Evolutionary conservation across 1,139 yeast genomes (phyloP), one percentile per base, ranked within the genome.

Genomic region (Yamadazyma sp.): DNA sequence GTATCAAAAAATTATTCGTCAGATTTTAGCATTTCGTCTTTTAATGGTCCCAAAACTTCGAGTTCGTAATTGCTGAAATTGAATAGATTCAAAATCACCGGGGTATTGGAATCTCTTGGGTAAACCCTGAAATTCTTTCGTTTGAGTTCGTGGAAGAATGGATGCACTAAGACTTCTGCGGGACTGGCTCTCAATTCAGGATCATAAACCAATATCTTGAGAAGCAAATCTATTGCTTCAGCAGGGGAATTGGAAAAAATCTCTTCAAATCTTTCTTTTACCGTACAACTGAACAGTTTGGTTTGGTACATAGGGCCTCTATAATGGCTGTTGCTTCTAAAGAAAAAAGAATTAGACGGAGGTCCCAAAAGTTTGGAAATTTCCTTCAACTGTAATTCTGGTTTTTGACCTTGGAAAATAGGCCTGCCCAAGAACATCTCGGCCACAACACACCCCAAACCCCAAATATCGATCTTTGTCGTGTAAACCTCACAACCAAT

Each of bases 391-490:
- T 85, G 95, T 38, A 82, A 63, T 55, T 82, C 75, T 11, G 91
- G 87, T 38, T 83, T 81, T 52, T 79, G 83, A 38, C 94, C 94
- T 64, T 84, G 92, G 64, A 86, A 86, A 17, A 86, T 82, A 3
- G 92, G 88, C 56, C 80, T 83, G 24, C 92, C 91, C 54, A 84
- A 70, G 48, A 83, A 75, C 91, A 86, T 84, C 60, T 86, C 94
- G 15, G 92, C 92, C 48, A 85, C 68, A 8, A 85, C 92, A 69
- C 95, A 86, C 1, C 95, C 95, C 41, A 84, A 68, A 1, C 92
- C 92, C 95, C 95, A 86, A 43, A 84, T 79, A 58, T 86, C 95
- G 43, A 86, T 84, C 54, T 83, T 85, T 6, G 92, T 83, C 2
- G 89, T 76, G 56, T 86, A 86, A 37, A 79, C 69, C 31, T 85